Base-by-base conservation (phyloP, 176 grass and related monocot species). In the Tuctoria greenei region DNA sequence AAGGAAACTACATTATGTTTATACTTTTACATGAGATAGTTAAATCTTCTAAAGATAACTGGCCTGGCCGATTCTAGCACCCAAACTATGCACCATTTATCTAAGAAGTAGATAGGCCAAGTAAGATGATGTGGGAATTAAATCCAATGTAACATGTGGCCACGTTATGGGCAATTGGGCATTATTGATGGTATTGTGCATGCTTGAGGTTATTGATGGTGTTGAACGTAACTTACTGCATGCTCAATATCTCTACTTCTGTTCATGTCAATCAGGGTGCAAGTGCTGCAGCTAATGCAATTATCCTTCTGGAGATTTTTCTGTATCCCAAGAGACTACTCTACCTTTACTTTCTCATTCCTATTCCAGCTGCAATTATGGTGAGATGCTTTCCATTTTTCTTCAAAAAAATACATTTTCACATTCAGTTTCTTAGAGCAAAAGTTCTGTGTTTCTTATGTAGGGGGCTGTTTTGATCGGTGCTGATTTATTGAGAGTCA, bases 241-340 rank as follows among this genome's bases (percentile, higher is more conserved):
- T 64, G 20, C 44, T 65, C 36, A 75, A 64, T 63, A 37, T 79
- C 76, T 79, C 26, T 41, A 38, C 77, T 49, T 76, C 65, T 72
- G 17, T 43, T 60, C 71, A 85, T 81, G 77, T 47, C 27, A 84
- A 73, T 64, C 85, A 98, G 95, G 91, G 87, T 77, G 95, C 89
- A 92, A 98, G 95, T 84, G 91, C 82, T 43, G 91, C 95, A 75
- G 95, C 88, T 60, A 94, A 98, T 92, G 91, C 95, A 49, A 59
- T 76, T 69, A 80, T 98, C 75, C 87, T 98, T 81, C 86, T 98
- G 61, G 39, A 90, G 34, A 87, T 98, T 50, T 97, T 98, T 79
- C 82, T 98, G 44, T 59, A 86, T 67, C 95, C 95, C 6, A 98
- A 84, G 77, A 79, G 79, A 66, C 72, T 92, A 31, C 37, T 92